Evolutionary conservation across 192 early-diverging fungal genomes (phyloP).

Genomic region (Spinellus fusiger): DNA sequence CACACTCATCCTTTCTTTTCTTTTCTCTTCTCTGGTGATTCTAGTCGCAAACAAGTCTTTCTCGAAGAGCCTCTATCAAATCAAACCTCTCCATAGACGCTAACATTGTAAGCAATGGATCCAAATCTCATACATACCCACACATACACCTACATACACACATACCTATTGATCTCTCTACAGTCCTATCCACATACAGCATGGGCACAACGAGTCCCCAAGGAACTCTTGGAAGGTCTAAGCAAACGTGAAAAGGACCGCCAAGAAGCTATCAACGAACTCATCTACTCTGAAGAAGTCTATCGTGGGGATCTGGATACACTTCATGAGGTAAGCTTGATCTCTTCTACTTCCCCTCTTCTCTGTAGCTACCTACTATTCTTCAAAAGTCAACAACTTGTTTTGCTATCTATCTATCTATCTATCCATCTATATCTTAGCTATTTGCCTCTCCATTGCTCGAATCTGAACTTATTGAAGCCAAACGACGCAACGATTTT

Average conservation of each 20-base stretch:
- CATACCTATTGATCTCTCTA: not conserved
- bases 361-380: too few relatives aligned
- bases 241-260: slow-evolving; percentile 70
- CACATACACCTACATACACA: not conserved
- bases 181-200: slow-evolving; percentile 19
- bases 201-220: slow-evolving; percentile 75
- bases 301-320: slow-evolving; percentile 85
- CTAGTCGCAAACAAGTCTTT: too few relatives aligned
- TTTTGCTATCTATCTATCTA: too few relatives aligned
- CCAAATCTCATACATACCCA: too few relatives aligned
- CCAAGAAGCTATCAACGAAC: slow-evolving; percentile 95
- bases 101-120: too few relatives aligned
- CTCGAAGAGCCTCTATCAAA: too few relatives aligned
- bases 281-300: slow-evolving; percentile 85
- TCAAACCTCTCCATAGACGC: too few relatives aligned
- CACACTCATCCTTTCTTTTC: too few relatives aligned
- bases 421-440: not conserved
- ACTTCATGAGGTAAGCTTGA: slow-evolving; percentile 60
- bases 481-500: slow-evolving; percentile 56
- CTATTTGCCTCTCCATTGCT: slow-evolving; percentile 6
- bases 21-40: too few relatives aligned
- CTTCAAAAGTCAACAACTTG: too few relatives aligned
- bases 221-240: slow-evolving; percentile 64
- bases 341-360: too few relatives aligned
- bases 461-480: slow-evolving; percentile 12